phyloP scores from a whole-genome alignment of 2,329 filamentous ascomycete species.

The Cytospora mali region DNA sequence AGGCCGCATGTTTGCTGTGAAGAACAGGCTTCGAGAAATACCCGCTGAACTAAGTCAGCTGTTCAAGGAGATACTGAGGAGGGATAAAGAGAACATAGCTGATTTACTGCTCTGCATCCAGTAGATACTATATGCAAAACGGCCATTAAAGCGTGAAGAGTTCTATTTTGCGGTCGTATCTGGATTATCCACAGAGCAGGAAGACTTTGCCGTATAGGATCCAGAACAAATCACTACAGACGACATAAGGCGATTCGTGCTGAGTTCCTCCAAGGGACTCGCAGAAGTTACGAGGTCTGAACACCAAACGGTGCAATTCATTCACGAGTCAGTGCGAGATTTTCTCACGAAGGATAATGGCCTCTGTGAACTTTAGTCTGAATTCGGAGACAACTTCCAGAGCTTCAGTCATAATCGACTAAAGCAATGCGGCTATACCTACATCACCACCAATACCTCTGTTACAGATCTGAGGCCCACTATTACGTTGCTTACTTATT shows the following conservation, averaged over 20 bases:
- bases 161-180: conserved; percentile 48
- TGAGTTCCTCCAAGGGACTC: conserved; percentile 51
- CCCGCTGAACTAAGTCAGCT: conserved; percentile 46
- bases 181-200: conserved; percentile 29
- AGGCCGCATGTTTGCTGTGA: conserved; percentile 35
- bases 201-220: conserved; percentile 35
- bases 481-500: too few relatives aligned
- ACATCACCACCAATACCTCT: neutral
- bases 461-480: too few relatives aligned
- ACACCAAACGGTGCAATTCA: conserved; percentile 26
- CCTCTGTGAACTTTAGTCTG: conserved; percentile 22
- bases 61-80: conserved; percentile 52
- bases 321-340: conserved; percentile 19
- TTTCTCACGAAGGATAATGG: conserved; percentile 29
- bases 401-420: conserved; percentile 28
- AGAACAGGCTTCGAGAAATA: conserved; percentile 37
- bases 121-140: conserved; percentile 53
- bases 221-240: conserved; percentile 28
- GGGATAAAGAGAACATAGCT: conserved; percentile 46
- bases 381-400: conserved; percentile 23
- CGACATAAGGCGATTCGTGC: conserved; percentile 38
- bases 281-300: conserved; percentile 42
- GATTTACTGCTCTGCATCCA: conserved; percentile 49
- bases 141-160: conserved; percentile 44
- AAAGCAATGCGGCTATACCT: conserved; percentile 24